Base-by-base conservation (phyloP, 345 rosid genomes). In the Hirschfeldia incana region DNA sequence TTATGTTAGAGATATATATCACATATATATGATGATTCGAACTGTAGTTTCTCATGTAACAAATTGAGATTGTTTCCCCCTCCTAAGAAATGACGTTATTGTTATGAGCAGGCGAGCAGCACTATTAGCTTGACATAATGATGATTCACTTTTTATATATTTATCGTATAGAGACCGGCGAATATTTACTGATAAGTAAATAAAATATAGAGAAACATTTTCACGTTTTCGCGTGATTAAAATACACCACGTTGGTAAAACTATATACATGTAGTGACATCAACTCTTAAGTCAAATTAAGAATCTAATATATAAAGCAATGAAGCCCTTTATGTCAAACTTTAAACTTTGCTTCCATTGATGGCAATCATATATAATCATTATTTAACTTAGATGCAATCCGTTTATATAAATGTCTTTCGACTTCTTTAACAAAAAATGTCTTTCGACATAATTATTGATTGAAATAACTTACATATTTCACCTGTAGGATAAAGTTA, bases 291-390 rank as follows among this genome's bases (percentile, higher is more conserved):
- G 72, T 71, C 34, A 28, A 53, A 30, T 11, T 42, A 77, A 70
- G 75, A 76, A 49, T 69, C 29, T 76, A 62, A 71, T 71, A 26
- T 28, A 17, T 15, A 51, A 15, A 36, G 66, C 17, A 70, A 36
- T 53, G 15, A 9, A 70, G 65, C 49, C 66, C 81, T 78, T 71
- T 28, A 78, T 29, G 59, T 77, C 80, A 77, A 77, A 9, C 28
- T 69, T 49, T 8, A 15, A 78, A 71, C 81, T 78, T 78, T 77
- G 46, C 76, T 70, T 70, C 72, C 67, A 11, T 77, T 70, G 81
- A 64, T 77, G 58, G 76, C 76, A 64, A 77, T 70, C 64, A 68
- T 44, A 75, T 27, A 37, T 57, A 36, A 13, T 27, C 8, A 12
- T 66, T 64, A 34, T 34, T 34, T 42, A 42, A 34, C 15, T n/a